Evolutionary conservation across 768 basidiomycete species (phyloP).

Genomic region (Leccinum variicolor): DNA sequence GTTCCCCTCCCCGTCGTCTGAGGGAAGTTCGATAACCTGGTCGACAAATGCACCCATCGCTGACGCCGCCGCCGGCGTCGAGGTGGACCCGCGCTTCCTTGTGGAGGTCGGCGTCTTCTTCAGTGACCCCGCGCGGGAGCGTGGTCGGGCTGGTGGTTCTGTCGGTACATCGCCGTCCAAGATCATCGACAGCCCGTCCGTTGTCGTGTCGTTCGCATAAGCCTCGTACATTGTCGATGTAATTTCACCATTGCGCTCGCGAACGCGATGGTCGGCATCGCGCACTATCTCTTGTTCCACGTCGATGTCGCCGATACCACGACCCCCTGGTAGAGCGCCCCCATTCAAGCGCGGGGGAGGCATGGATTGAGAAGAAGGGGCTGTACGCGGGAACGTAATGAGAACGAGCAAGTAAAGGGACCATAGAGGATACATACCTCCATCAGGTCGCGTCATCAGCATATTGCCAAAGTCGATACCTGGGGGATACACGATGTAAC

Average conservation of each 20-base stretch:
- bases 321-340: constrained; percentile 30
- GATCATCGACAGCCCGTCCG: constrained; percentile 1
- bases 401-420: not conserved
- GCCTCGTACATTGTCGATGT: not conserved
- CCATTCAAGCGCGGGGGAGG: constrained; percentile 8
- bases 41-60: constrained; percentile 17
- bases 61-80: not conserved
- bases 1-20: constrained; percentile 14
- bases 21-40: constrained; percentile 21
- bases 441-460: constrained; percentile 25
- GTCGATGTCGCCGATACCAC: constrained; percentile 24
- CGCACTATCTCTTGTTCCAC: constrained; percentile 20
- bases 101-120: constrained; percentile 7
- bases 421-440: constrained; percentile 8
- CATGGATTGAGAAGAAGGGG: constrained; percentile 4
- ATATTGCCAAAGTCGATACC: constrained; percentile 60
- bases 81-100: not conserved
- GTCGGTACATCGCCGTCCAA: not conserved
- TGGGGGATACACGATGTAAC: constrained; percentile 67
- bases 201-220: not conserved
- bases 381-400: not conserved
- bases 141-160: not conserved
- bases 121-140: constrained; percentile 7
- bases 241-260: not conserved
- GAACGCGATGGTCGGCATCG: constrained; percentile 11